phyloP scores from a whole-genome alignment of 2,329 filamentous ascomycete species.

The Orbilia quercus region DNA sequence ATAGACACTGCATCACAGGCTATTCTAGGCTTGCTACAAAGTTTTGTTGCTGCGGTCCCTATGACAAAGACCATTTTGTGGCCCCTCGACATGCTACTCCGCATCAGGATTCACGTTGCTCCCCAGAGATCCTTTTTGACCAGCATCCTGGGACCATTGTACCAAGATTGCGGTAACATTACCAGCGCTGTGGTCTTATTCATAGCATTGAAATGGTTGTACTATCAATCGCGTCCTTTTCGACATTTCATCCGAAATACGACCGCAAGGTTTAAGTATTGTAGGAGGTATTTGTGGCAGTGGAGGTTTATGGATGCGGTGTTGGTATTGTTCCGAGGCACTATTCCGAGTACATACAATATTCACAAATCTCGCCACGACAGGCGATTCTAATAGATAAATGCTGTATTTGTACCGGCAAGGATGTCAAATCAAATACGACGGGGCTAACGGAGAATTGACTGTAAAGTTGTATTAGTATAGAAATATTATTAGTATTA shows the following conservation, averaged over 20 bases:
- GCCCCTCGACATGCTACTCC: constrained; percentile 26
- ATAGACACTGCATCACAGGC: constrained; percentile 11
- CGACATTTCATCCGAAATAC: constrained; percentile 8
- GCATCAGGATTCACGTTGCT: constrained; percentile 30
- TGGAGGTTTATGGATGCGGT: constrained; percentile 9
- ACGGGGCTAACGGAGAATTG: no score
- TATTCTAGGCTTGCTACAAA: constrained; percentile 12
- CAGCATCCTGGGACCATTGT: constrained; percentile 8
- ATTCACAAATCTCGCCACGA: no score
- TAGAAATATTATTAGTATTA: no score
- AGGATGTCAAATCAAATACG: no score
- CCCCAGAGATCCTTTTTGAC: constrained; percentile 25
- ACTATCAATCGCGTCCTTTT: constrained; percentile 22
- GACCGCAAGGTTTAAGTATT: not conserved
- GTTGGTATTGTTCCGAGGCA: not conserved
- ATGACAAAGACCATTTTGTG: constrained; percentile 1
- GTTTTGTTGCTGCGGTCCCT: not conserved
- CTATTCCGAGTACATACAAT: not conserved
- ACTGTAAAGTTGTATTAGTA: no score
- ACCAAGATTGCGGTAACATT: constrained; percentile 24
- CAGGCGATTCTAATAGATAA: no score
- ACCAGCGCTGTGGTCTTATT: constrained; percentile 15
- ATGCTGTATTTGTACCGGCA: no score
- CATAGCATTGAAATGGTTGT: constrained; percentile 8
- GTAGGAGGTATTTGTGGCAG: constrained; percentile 1